Base-by-base conservation (phyloP, 106 monocot species). In the Agapanthus africanus region DNA sequence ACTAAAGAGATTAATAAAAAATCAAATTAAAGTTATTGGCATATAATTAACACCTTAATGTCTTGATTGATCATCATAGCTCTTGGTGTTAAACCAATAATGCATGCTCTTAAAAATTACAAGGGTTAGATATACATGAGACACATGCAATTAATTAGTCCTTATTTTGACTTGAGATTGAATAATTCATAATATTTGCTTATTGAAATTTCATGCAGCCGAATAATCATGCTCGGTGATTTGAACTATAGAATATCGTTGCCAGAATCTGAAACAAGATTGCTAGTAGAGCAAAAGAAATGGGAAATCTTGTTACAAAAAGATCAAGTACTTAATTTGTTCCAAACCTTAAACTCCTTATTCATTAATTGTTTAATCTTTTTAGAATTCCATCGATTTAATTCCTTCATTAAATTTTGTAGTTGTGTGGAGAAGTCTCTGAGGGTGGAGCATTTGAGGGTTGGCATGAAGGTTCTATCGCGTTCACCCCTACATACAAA, bases 401-500 rank as follows among this genome's bases (percentile, higher is more conserved):
- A 33, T 50, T 39, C 15, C 19, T 34, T 3, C 19, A 16, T 49
- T 8, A 31, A 26, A 15, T 34, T 2, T 65, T 65, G 62, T 38
- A 80, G 87, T 62, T 90, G 52, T 62, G 36, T 21, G 69, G 56
- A 6, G 81, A 84, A 57, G 37, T 77, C 21, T 69, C 38, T 2
- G 70, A 71, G 13, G 91, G 82, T 36, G 30, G 84, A 42, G 82
- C 60, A 34, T 87, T 91, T 30, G 67, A 79, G 42, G 84, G 87
- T 33, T 91, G 91, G 91, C 71, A 71, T 14, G 91, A 91, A 61
- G 87, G 91, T 0, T 68, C 32, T 4, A 87, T 91, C 30, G 32
- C 32, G 14, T 91, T 91, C 76, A 65, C 87, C 1, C 87, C 91
- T 0, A 91, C 87, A 1, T 91, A 91, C 70, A 91, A 91, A 68